These are phyloP conservation scores for Thielaviopsis ethacetica DNA, from an alignment of 2,329 filamentous ascomycete species.

Conservation along the genomic window DNA sequence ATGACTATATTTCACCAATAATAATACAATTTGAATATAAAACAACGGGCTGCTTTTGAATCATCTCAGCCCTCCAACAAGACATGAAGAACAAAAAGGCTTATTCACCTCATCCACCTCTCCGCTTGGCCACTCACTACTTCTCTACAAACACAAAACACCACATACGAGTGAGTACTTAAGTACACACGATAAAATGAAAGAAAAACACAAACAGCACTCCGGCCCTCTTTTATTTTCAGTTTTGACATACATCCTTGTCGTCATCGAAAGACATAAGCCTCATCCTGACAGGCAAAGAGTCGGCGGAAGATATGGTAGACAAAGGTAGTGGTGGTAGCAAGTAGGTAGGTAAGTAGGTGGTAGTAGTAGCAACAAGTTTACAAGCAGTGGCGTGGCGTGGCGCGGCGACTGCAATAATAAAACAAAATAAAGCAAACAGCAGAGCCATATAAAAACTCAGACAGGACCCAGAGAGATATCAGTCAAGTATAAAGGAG, in stretches of 20 bases:
- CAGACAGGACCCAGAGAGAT: neutral
- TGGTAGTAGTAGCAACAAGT: neutral
- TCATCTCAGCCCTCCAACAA: neutral
- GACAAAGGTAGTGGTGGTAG: neutral
- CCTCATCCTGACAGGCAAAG: neutral
- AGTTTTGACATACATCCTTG: neutral
- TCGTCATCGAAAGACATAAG: neutral
- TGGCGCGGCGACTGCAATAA: neutral
- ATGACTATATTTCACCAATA: conserved; percentile 1
- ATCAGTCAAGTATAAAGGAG: neutral
- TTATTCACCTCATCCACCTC: neutral
- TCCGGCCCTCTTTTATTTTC: neutral
- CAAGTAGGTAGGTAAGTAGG: neutral
- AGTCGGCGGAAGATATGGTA: neutral
- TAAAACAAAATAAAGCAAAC: neutral
- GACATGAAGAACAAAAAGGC: neutral
- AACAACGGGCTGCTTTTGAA: neutral
- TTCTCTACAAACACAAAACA: neutral
- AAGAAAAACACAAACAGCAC: neutral
- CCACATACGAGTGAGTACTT: neutral
- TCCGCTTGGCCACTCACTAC: no score
- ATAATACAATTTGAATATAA: neutral
- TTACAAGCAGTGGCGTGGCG: neutral
- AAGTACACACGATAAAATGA: neutral
- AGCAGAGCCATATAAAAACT: neutral